Evolutionary conservation across 1,284 basidiomycete genomes (phyloP), one percentile per base, ranked within the genome.

Genomic region (Limonomyces culmigenus): DNA sequence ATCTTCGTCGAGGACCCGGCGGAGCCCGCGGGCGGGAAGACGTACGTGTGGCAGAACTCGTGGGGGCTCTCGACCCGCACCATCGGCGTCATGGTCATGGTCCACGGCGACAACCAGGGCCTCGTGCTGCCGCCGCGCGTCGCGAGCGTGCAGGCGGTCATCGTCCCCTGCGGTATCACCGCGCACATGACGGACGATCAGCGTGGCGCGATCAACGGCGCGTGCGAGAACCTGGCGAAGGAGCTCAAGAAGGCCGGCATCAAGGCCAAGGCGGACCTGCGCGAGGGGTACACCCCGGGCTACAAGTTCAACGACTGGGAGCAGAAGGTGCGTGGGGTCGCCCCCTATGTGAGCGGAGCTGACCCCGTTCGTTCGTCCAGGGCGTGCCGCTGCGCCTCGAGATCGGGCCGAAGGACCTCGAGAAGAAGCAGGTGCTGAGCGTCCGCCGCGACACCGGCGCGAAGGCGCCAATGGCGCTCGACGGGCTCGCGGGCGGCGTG

Each of bases 301-400:
- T 98, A 81, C 67, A 99, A 98, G 63, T 99, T 96, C 65, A 96
- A 96, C 56, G 88, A 97, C 53, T 97, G 93, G 91, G 95, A 99
- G 64, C 80, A 95, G 60, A 88, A 91, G 70, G 85, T 79, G 42
- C 43, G 43, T 43, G 35, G 42, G 34, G n/a, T n/a, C n/a, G n/a
- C n/a, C n/a, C n/a, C n/a, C n/a, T n/a, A n/a, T n/a, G n/a, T n/a
- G n/a, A n/a, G n/a, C n/a, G n/a, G n/a, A n/a, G n/a, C n/a, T n/a
- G n/a, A n/a, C n/a, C n/a, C n/a, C n/a, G n/a, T n/a, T n/a, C n/a
- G n/a, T n/a, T n/a, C 31, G 40, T 34, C 12, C 43, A 87, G 83
- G 95, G 95, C 56, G 89, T 97, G 20, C 95, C 93, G 16, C 66
- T 99, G 40, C 87, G 93, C 45, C 77, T 99, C 45, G 95, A 99